Evolutionary conservation across 768 basidiomycete genomes (phyloP).

Genomic region (Saitozyma sp.): DNA sequence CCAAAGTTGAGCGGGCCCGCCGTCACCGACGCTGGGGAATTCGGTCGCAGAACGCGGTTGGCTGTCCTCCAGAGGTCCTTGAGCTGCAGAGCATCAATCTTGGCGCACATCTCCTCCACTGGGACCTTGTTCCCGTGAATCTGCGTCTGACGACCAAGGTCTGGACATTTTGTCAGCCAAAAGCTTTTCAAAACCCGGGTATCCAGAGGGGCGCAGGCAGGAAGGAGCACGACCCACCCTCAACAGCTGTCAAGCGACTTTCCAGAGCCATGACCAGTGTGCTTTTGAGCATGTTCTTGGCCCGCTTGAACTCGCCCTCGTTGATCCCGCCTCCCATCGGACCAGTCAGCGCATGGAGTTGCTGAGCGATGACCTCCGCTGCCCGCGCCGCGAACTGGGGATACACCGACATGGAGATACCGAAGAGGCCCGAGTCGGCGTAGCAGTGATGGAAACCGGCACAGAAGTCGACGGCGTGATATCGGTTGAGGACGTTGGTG

Average conservation of each 20-base stretch:
- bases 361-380: constrained; percentile 79
- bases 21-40: constrained; percentile 8
- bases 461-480: constrained; percentile 90
- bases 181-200: not conserved
- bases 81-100: constrained; percentile 73
- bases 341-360: constrained; percentile 76
- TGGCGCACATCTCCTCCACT: constrained; percentile 84
- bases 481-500: constrained; percentile 91
- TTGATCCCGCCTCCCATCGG: constrained; percentile 50
- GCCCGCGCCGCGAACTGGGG: constrained; percentile 64
- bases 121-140: constrained; percentile 83
- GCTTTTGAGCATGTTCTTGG: constrained; percentile 93
- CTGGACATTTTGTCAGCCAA: constrained; percentile 12
- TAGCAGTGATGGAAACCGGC: constrained; percentile 98
- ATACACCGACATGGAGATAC: constrained; percentile 82
- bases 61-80: constrained; percentile 76
- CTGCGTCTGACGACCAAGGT: constrained; percentile 87
- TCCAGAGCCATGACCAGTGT: constrained; percentile 93
- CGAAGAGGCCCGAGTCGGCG: constrained; percentile 88
- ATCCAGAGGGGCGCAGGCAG: not conserved
- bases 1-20: constrained; percentile 41
- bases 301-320: constrained; percentile 70
- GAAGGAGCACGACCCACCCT: constrained; percentile 51
- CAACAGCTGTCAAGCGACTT: constrained; percentile 59
- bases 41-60: constrained; percentile 63